Evolutionary conservation across 768 basidiomycete species (phyloP), one percentile per base, ranked within the genome.

Genomic region (Lactarius psammicola): DNA sequence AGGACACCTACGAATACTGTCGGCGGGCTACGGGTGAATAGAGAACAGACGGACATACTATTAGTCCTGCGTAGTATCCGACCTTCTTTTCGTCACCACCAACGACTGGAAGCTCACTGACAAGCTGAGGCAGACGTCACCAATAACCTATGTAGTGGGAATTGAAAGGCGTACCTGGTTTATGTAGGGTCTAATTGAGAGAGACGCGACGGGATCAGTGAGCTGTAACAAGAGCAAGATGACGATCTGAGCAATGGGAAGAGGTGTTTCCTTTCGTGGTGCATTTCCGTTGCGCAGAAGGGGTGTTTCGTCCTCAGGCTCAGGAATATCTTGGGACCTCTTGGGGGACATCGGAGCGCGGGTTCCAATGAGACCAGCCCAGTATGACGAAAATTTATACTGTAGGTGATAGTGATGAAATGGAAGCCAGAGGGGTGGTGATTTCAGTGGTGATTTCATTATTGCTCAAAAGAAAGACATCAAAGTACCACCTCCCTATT

Each of bases 171-270:
- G n/a, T 36, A 79, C 82, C 72, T 83, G 79, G 63, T 82, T 82
- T 23, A 84, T 78, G 73, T 82, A 84, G 1, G 83, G 83, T 53
- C 79, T 79, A 49, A 84, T 84, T 36, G 77, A 81, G 38, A 77
- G 75, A 1, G 78, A 75, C 6, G 80, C 77, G 49, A 82, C 77
- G 18, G 84, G 82, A 71, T 84, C 84, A 20, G 79, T 76, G 36
- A 83, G 69, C 70, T 77, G 77, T 9, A 80, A 72, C 51, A 82
- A 72, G n/a, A n/a, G n/a, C n/a, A n/a, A n/a, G n/a, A n/a, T n/a
- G n/a, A n/a, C n/a, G 57, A 84, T 76, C 77, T 84, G 82, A 55
- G 78, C 63, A 60, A 69, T 78, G 4, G 83, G 83, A 5, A 84
- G 73, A 8, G 80, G 82, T 0, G 78, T 82, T 46, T 71, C 75